These are phyloP conservation scores for Tetrapisispora nanseiensis DNA, from an alignment of 805 yeast species.

Conservation along the genomic window DNA sequence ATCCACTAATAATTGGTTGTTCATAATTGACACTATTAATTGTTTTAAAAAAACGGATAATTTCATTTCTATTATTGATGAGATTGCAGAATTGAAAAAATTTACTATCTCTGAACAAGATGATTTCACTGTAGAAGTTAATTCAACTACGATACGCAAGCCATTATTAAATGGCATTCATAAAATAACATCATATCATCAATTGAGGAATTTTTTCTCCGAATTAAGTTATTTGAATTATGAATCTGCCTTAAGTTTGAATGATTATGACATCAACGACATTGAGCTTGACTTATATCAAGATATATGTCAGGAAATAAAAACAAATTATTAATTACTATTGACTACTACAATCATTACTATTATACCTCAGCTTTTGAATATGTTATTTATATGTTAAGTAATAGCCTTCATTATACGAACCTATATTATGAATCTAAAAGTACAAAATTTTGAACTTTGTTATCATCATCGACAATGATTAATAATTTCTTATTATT, in stretches of 20 bases:
- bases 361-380: no score
- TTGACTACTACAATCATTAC: no score
- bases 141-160: conserved; percentile 11
- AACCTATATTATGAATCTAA: no score
- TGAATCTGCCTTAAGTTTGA: conserved; percentile 45
- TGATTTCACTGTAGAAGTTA: conserved; percentile 15
- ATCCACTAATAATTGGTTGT: conserved; percentile 69
- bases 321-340: neutral
- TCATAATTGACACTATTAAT: conserved; percentile 58
- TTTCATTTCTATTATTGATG: conserved; percentile 37
- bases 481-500: no score
- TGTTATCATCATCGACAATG: no score
- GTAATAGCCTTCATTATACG: no score
- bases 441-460: no score
- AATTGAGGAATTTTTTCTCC: conserved; percentile 23
- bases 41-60: conserved; percentile 38
- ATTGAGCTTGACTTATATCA: conserved; percentile 48
- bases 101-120: conserved; percentile 27
- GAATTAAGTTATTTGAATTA: conserved; percentile 24
- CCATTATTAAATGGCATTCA: conserved; percentile 26
- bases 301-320: conserved; percentile 31
- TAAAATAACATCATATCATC: conserved; percentile 14
- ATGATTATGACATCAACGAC: conserved; percentile 31
- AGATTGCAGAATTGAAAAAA: conserved; percentile 32
- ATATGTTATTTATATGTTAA: no score